These are phyloP conservation scores for Phoenix dactylifera DNA, from an alignment of 176 grass and related monocot genomes.

Conservation along the genomic window DNA sequence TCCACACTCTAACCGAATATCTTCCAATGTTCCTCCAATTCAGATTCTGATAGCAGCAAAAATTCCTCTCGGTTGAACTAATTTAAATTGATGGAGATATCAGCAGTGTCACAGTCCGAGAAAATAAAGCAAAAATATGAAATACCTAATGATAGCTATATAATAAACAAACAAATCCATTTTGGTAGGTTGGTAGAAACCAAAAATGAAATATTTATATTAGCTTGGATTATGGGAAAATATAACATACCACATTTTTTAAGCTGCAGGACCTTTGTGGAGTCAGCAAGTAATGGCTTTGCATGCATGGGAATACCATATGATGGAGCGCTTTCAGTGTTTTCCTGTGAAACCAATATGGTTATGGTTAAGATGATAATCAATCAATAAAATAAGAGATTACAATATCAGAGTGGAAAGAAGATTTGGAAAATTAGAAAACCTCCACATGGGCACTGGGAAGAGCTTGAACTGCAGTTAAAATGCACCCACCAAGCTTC, in stretches of 20 bases:
- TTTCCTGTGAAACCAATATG: constrained; percentile 30
- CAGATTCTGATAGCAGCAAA: constrained; percentile 62
- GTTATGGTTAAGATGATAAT: too few relatives aligned
- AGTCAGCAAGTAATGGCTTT: constrained; percentile 53
- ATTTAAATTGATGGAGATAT: constrained; percentile 1
- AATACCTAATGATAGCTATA: constrained; percentile 11
- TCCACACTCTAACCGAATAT: constrained; percentile 73
- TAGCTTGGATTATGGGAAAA: background rate
- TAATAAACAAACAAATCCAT: background rate
- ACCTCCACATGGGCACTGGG: constrained; percentile 45
- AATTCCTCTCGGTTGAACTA: constrained; percentile 69
- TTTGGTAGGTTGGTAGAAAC: too few relatives aligned
- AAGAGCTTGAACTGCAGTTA: constrained; percentile 61
- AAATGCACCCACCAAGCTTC: constrained; percentile 58
- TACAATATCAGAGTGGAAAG: too few relatives aligned
- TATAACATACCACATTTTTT: constrained; percentile 67
- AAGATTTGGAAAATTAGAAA: too few relatives aligned
- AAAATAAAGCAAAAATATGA: constrained; percentile 15
- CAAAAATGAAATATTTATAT: too few relatives aligned
- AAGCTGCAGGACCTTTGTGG: constrained; percentile 71
- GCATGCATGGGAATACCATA: constrained; percentile 73
- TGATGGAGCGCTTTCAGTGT: constrained; percentile 34
- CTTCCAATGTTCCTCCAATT: constrained; percentile 80
- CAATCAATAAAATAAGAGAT: too few relatives aligned
- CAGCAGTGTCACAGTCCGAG: background rate